These are phyloP conservation scores for Suillus subaureus DNA, from an alignment of 768 basidiomycete species.

Conservation along the genomic window DNA sequence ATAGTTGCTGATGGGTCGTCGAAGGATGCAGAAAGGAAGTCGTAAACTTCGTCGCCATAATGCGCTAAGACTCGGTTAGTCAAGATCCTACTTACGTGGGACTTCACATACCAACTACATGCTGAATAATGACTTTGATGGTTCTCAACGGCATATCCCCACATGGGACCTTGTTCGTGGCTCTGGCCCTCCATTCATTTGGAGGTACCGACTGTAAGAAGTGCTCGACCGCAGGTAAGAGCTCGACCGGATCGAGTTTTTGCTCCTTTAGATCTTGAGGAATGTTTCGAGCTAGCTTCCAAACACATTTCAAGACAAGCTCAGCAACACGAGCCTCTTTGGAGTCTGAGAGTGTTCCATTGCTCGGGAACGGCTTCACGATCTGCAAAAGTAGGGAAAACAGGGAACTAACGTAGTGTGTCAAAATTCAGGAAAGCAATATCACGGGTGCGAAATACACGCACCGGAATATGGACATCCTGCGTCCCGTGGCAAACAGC, in stretches of 20 bases:
- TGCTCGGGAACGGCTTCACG: constrained; percentile 80
- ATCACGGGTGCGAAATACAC: constrained; percentile 25
- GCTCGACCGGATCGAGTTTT: constrained; percentile 80
- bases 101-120: constrained; percentile 81
- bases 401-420: constrained; percentile 42
- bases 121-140: constrained; percentile 98
- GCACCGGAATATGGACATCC: constrained; percentile 91
- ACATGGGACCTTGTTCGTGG: constrained; percentile 88
- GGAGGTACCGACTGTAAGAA: constrained; percentile 94
- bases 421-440: constrained; percentile 16
- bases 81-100: background rate
- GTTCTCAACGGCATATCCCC: constrained; percentile 98
- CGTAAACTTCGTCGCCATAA: constrained; percentile 88
- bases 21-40: constrained; percentile 85
- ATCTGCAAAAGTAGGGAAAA: constrained; percentile 84
- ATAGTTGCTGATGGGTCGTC: constrained; percentile 98
- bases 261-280: constrained; percentile 86
- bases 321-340: constrained; percentile 90
- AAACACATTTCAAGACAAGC: constrained; percentile 92
- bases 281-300: constrained; percentile 95
- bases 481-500: constrained; percentile 85
- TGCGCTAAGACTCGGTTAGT: constrained; percentile 52
- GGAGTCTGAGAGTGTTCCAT: constrained; percentile 70
- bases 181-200: constrained; percentile 93
- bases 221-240: constrained; percentile 91